Evolutionary conservation across 1,284 basidiomycete genomes (phyloP).

Genomic region (Ceratobasidium sp.): DNA sequence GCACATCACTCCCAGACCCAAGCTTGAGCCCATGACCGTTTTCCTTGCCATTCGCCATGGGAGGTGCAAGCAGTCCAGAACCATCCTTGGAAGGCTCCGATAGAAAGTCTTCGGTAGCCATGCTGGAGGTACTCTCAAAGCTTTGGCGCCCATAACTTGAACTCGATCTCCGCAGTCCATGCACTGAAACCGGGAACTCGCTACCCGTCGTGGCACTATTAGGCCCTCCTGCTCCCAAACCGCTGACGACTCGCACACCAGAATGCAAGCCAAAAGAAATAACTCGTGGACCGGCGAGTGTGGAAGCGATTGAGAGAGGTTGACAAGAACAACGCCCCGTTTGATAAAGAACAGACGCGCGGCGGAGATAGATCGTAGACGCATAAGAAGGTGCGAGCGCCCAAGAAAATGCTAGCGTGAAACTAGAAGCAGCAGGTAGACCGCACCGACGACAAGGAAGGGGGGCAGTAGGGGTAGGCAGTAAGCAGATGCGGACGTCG

Average conservation of each 20-base stretch:
- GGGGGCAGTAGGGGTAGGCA: conserved; percentile 20
- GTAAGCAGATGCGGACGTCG: conserved; percentile 6
- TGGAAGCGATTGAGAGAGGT: conserved; percentile 29
- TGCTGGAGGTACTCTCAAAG: conserved; percentile 41
- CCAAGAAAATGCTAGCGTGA: conserved; percentile 17
- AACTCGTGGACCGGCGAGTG: conserved; percentile 29
- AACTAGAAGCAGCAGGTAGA: conserved; percentile 17
- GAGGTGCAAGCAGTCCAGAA: conserved; percentile 19
- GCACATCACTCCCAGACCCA: conserved; percentile 39
- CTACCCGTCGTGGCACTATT: conserved; percentile 49
- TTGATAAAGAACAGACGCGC: conserved; percentile 32
- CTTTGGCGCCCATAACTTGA: conserved; percentile 67
- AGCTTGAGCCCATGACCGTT: conserved; percentile 12
- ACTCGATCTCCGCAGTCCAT: conserved; percentile 74
- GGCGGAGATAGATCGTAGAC: conserved; percentile 16
- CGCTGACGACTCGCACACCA: conserved; percentile 28
- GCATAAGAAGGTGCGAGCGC: background rate
- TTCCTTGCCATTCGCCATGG: conserved; percentile 15
- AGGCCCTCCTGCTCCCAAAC: conserved; percentile 2
- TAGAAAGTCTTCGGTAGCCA: background rate
- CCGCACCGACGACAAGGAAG: conserved; percentile 33
- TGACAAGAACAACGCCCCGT: conserved; percentile 38
- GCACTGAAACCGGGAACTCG: conserved; percentile 77
- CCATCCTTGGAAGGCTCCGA: conserved; percentile 13
- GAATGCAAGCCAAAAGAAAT: conserved; percentile 37